phyloP scores from a whole-genome alignment of 192 early-diverging fungal genomes.

The Coemansia sp. region DNA sequence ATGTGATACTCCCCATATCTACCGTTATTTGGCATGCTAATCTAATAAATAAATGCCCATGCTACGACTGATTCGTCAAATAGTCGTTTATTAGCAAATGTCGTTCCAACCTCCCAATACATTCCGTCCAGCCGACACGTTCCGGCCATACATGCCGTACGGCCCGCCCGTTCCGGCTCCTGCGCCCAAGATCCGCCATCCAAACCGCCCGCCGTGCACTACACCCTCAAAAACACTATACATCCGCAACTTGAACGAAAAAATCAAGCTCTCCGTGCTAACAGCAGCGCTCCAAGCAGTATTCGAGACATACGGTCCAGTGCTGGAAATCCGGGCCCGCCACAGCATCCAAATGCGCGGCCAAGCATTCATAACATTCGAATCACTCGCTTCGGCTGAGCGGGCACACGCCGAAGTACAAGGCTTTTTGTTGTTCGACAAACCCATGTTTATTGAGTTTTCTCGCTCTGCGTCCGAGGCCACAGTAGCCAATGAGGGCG shows the following conservation, averaged over 20 bases:
- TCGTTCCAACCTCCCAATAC: slow-evolving; percentile 1
- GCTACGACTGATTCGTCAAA: too few relatives aligned
- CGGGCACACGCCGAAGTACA: slow-evolving; percentile 82
- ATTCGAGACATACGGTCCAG: slow-evolving; percentile 80
- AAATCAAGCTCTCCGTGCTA: slow-evolving; percentile 66
- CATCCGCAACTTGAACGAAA: slow-evolving; percentile 79
- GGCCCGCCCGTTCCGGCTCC: slow-evolving; percentile 9
- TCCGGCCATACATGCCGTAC: neutral
- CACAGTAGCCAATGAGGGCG: slow-evolving; percentile 61
- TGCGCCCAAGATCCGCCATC: slow-evolving; percentile 42
- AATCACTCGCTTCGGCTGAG: slow-evolving; percentile 59
- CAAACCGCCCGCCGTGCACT: slow-evolving; percentile 62
- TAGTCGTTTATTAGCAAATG: neutral
- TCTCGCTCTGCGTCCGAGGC: slow-evolving; percentile 31
- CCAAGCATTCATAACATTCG: slow-evolving; percentile 91
- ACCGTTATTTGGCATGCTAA: neutral
- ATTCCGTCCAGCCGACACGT: neutral
- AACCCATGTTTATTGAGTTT: slow-evolving; percentile 66
- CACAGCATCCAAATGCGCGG: slow-evolving; percentile 81
- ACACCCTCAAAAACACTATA: slow-evolving; percentile 71
- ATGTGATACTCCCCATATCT: slow-evolving; percentile 1
- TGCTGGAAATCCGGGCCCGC: slow-evolving; percentile 79
- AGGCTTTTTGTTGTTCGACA: slow-evolving; percentile 75
- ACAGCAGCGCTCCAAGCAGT: slow-evolving; percentile 70
- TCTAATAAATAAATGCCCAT: too few relatives aligned